Conservation (phyloP, 108 stramenopile species). For the Seminavis robusta region DNA sequence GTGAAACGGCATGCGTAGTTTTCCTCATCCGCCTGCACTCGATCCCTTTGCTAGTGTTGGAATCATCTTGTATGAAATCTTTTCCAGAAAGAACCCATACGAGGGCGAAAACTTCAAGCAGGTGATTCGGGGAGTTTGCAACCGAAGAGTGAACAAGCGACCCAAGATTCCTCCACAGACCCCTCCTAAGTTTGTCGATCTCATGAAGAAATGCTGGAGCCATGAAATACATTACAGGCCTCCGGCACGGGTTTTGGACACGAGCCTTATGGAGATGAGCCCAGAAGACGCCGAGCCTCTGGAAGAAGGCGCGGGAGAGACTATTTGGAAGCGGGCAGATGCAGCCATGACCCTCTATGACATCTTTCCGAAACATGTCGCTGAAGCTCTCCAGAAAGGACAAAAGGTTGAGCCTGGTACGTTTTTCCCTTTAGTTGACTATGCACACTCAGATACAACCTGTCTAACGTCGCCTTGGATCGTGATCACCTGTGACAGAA, state of each 20-base stretch:
- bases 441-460: too few species aligned
- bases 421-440: too few species aligned
- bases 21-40: too few species aligned
- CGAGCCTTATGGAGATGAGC: conserved; percentile 23
- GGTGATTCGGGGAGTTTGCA: conserved; percentile 30
- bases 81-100: conserved; percentile 52
- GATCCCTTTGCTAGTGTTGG: too few species aligned
- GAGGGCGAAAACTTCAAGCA: conserved; percentile 33
- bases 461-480: too few species aligned
- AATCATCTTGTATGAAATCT: conserved; percentile 41
- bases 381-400: conserved; percentile 33
- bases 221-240: conserved; percentile 14
- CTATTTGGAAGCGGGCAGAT: too few species aligned
- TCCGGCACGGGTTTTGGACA: conserved; percentile 37
- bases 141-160: conserved; percentile 39
- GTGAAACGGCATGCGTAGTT: too few species aligned
- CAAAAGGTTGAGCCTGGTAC: conserved; percentile 36
- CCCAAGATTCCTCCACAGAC: conserved; percentile 31
- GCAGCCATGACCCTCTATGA: too few species aligned
- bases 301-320: too few species aligned
- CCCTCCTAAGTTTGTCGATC: conserved; percentile 6
- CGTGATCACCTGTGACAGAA: too few species aligned
- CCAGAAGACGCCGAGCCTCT: conserved; percentile 30
- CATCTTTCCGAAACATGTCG: conserved; percentile 55
- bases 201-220: conserved; percentile 10